Evolutionary conservation across 139 green algal species (phyloP), one percentile per base, ranked within the genome.

Genomic region (Micractinium sp.): DNA sequence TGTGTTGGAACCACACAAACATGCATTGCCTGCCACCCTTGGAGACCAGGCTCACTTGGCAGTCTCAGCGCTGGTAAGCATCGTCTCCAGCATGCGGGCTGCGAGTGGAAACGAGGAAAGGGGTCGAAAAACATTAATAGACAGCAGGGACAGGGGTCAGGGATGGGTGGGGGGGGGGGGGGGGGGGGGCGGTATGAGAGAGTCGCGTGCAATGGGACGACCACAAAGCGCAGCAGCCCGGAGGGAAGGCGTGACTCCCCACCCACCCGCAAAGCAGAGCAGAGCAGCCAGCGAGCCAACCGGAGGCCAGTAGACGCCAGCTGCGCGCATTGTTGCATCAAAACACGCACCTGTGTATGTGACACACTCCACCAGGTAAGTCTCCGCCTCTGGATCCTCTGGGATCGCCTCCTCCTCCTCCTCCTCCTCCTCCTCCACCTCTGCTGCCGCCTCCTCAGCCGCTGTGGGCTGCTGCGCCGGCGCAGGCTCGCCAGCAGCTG

Each of bases 61-160:
- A 0, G 86, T 93, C 41, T 93, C 90, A 5, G 73, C 47, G 87
- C 96, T 95, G n/a, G 91, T 84, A n/a, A 98, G 90, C 89, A 98
- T 93, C 22, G 89, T 89, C 90, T 99, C 97, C 82, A 99, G 92
- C 94, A 98, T 95, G 60, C 96, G 94, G 1, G 94, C 94, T 15
- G 94, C 88, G 85, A 95, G 93, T 41, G 71, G 93, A 60, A 98
- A 56, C 7, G 47, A 5, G 9, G 47, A 56, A 9, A 56, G 5
- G 47, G 47, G 9, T 56, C 5, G 47, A 56, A 1, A 33, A 18
- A 77, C 0, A 29, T 77, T 15, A 22, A 16, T 22, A 4, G 31
- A 75, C 12, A 75, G 67, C 67, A 75, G 67, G 67, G 20, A 2
- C 27, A 31, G 67, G 19, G 15, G 29, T 1, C 71, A 77, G 29